A percentile compares a stretch with the other conserved stretches of the same genome.
Conservation (phyloP, 495 filamentous ascomycete genomes). For the Penicillium silybi region DNA sequence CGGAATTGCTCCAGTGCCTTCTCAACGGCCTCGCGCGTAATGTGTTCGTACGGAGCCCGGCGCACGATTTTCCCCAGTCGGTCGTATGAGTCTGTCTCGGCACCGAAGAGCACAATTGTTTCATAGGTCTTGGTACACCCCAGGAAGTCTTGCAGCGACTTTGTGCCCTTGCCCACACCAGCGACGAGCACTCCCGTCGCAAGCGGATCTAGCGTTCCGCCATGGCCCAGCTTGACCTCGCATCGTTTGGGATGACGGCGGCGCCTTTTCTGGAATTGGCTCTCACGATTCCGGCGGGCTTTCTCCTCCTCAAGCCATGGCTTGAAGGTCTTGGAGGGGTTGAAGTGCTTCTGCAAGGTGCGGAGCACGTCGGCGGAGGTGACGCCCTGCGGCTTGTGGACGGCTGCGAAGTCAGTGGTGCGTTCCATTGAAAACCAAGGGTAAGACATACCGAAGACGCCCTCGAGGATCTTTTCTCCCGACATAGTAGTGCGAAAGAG, state of each 20-base stretch:
- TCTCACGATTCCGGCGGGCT: slow-evolving; percentile 47
- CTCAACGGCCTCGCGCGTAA: slow-evolving; percentile 76
- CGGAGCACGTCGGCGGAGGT: slow-evolving; percentile 87
- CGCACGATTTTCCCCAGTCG: slow-evolving; percentile 74
- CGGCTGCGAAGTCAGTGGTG: slow-evolving; percentile 48
- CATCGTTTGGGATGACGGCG: slow-evolving; percentile 48
- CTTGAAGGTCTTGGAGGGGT: slow-evolving; percentile 69
- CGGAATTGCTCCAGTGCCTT: slow-evolving; percentile 70
- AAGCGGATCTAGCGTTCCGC: slow-evolving; percentile 91
- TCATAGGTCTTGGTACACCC: slow-evolving; percentile 92
- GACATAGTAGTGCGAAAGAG: slow-evolving; percentile 50
- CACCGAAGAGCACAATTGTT: slow-evolving; percentile 82
- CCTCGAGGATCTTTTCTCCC: slow-evolving; percentile 61
- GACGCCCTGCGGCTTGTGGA: slow-evolving; percentile 85
- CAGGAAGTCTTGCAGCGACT: slow-evolving; percentile 70
- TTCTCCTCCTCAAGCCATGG: slow-evolving; percentile 65
- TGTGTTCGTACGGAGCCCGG: slow-evolving; percentile 66
- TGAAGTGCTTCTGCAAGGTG: slow-evolving; percentile 75
- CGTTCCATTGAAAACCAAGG: neutral
- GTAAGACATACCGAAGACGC: slow-evolving; percentile 60
- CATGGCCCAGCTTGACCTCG: slow-evolving; percentile 92
- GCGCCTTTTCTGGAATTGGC: slow-evolving; percentile 49
- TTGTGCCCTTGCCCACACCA: slow-evolving; percentile 86
- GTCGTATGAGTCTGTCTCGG: slow-evolving; percentile 91
- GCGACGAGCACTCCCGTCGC: slow-evolving; percentile 89